A percentile compares a stretch with the other conserved stretches of the same genome.
phyloP scores from a whole-genome alignment of 2,329 filamentous ascomycete species.

The Xylaria sp. region DNA sequence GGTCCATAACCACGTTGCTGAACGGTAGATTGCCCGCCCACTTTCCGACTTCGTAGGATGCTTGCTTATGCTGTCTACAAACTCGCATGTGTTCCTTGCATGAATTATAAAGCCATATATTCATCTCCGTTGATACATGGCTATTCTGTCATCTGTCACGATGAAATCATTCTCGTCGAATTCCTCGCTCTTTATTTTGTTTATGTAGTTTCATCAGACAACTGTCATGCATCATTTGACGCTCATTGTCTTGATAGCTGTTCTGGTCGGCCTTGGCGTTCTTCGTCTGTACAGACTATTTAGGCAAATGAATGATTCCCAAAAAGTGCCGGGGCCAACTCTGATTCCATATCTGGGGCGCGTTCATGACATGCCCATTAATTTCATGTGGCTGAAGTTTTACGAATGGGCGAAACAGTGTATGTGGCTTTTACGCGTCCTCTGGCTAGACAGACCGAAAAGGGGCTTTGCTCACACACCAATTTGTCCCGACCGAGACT shows the following conservation, averaged over 20 bases:
- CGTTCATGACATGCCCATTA: constrained; percentile 59
- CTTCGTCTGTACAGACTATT: constrained; percentile 46
- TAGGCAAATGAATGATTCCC: constrained; percentile 48
- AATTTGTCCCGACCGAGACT: not conserved
- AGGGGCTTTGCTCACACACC: not conserved
- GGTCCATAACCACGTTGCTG: not conserved
- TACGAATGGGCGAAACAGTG: constrained; percentile 51
- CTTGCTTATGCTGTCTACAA: not conserved
- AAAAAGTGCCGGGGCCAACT: constrained; percentile 48
- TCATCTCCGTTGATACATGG: constrained; percentile 17
- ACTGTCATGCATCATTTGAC: constrained; percentile 46
- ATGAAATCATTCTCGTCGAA: not conserved
- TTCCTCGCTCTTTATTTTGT: not conserved
- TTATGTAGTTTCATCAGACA: not conserved
- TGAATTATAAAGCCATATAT: not conserved
- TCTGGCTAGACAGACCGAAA: not conserved
- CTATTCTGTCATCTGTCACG: constrained; percentile 5
- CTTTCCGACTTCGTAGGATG: not conserved
- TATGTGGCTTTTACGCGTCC: constrained; percentile 11
- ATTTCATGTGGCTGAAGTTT: constrained; percentile 65
- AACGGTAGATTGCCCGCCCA: not conserved
- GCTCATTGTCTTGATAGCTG: constrained; percentile 37
- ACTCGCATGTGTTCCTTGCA: not conserved
- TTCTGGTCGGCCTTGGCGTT: constrained; percentile 39
- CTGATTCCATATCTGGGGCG: constrained; percentile 51